Conservation (phyloP, 768 basidiomycete genomes). For the Amylocystis lapponica region DNA sequence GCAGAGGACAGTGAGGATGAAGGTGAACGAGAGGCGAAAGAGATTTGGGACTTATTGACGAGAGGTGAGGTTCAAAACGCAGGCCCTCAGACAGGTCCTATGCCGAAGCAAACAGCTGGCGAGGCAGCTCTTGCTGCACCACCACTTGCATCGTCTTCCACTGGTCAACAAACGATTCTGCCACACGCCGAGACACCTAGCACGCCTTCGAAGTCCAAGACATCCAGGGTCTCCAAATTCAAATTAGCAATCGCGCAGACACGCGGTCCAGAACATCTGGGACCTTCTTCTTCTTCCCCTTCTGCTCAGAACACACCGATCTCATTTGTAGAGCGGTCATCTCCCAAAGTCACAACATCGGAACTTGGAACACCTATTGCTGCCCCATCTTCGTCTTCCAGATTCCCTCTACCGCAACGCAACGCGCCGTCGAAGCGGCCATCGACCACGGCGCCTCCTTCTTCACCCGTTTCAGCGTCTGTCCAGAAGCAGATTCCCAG, state of each 20-base stretch:
- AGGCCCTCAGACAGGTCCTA: constrained; percentile 12
- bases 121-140: background rate
- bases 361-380: constrained; percentile 8
- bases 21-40: constrained; percentile 16
- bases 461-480: background rate
- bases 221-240: constrained; percentile 20
- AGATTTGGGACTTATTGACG: constrained; percentile 21
- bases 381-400: constrained; percentile 9
- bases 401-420: constrained; percentile 3
- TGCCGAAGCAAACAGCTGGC: background rate
- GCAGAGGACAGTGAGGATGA: constrained; percentile 26
- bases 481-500: constrained; percentile 15
- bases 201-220: constrained; percentile 1
- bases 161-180: background rate
- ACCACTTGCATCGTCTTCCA: background rate
- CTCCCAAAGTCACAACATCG: constrained; percentile 17
- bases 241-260: constrained; percentile 12
- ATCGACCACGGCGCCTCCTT: background rate
- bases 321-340: constrained; percentile 12
- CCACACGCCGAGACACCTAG: too few species aligned
- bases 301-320: constrained; percentile 15
- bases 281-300: constrained; percentile 1
- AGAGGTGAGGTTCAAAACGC: constrained; percentile 27
- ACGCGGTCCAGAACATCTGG: background rate
- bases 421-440: background rate